A percentile compares a stretch with the other conserved stretches of the same genome.
These are phyloP conservation scores for Citrus maxima DNA, from an alignment of 345 rosid species.

Conservation along the genomic window DNA sequence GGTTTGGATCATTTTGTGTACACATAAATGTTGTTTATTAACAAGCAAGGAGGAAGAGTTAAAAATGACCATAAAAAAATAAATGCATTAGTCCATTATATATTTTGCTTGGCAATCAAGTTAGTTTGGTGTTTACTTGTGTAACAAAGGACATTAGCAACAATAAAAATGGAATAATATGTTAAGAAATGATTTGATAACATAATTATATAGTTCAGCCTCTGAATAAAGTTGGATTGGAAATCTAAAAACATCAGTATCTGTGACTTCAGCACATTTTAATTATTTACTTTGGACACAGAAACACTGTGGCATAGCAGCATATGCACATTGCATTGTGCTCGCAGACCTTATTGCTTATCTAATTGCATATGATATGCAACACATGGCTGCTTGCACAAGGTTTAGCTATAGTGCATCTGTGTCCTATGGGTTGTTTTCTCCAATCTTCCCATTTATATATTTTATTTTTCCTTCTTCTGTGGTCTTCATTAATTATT, in stretches of 20 bases:
- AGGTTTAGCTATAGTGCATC: neutral
- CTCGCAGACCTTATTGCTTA: no score
- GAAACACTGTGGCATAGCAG: neutral
- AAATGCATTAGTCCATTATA: neutral
- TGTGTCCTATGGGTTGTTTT: neutral
- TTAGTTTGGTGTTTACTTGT: neutral
- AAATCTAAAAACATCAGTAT: neutral
- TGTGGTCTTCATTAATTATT: neutral
- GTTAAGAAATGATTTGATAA: neutral
- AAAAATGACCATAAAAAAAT: neutral
- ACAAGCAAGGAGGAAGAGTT: neutral
- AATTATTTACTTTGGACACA: neutral
- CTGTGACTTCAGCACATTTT: neutral
- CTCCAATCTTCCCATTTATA: neutral
- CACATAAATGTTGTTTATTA: neutral
- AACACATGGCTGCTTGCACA: neutral
- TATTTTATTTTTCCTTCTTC: neutral
- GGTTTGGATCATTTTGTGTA: neutral
- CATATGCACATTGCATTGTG: neutral
- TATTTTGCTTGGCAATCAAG: neutral
- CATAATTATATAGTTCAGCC: neutral
- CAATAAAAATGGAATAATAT: neutral
- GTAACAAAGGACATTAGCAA: neutral
- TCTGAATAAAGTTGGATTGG: neutral
- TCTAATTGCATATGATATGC: no score